These are phyloP conservation scores for Euphrasia arctica DNA, from an alignment of 305 asterid species.

Conservation along the genomic window DNA sequence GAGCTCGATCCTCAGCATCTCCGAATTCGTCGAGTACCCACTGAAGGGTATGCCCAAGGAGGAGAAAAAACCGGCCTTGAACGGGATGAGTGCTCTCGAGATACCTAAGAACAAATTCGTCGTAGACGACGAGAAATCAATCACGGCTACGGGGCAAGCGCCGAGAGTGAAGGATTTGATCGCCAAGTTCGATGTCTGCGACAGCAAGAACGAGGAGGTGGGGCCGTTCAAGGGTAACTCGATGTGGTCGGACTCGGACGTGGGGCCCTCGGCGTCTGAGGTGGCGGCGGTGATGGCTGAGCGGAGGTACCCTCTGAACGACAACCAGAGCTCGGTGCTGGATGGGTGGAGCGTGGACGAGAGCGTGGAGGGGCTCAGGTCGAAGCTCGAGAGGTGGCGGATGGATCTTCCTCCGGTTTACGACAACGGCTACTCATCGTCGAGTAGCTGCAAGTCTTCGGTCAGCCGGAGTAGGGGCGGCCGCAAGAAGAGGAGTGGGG, in stretches of 20 bases:
- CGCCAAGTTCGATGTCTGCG: conserved; percentile 32
- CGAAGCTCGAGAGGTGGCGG: conserved; percentile 90
- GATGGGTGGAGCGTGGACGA: conserved; percentile 94
- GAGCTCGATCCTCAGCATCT: conserved; percentile 49
- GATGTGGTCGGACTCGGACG: conserved; percentile 62
- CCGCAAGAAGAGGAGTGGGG: conserved; percentile 36
- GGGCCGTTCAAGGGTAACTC: conserved; percentile 39
- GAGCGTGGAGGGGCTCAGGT: conserved; percentile 75
- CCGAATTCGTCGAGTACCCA: conserved; percentile 38
- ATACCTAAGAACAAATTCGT: conserved; percentile 22
- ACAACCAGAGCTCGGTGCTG: conserved; percentile 66
- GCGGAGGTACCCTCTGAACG: conserved; percentile 49
- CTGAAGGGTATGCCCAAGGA: conserved; percentile 34
- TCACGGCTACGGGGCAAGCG: background rate
- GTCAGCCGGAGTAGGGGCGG: conserved; percentile 13
- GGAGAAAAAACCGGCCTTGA: conserved; percentile 43
- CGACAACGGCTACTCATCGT: conserved; percentile 42
- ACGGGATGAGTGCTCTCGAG: no score
- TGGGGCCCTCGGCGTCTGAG: conserved; percentile 87
- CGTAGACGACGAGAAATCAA: conserved; percentile 34
- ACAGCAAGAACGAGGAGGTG: conserved; percentile 17
- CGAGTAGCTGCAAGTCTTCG: conserved; percentile 51
- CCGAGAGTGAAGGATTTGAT: conserved; percentile 24
- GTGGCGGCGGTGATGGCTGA: conserved; percentile 66
- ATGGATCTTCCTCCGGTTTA: conserved; percentile 74